Percentiles rank a stretch among this genome's conserved stretches.
Evolutionary conservation across 345 rosid genomes (phyloP).

Genomic region (Abelmoschus esculentus): DNA sequence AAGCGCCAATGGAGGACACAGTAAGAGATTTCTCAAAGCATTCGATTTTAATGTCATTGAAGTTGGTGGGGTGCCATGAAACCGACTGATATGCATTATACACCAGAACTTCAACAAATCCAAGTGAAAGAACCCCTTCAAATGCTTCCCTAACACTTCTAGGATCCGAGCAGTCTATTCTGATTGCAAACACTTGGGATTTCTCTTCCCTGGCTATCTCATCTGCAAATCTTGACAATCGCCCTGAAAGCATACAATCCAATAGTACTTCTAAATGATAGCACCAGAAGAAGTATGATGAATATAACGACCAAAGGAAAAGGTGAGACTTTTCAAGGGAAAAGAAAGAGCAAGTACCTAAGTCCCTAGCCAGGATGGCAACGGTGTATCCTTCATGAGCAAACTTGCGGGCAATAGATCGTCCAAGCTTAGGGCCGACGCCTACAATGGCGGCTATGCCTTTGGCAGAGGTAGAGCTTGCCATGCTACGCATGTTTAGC

Average conservation of each 20-base stretch:
- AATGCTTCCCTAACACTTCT: slow-evolving; percentile 88
- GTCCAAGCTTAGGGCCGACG: slow-evolving; percentile 89
- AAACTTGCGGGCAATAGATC: slow-evolving; percentile 78
- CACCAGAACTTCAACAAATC: slow-evolving; percentile 80
- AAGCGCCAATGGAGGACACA: slow-evolving; percentile 62
- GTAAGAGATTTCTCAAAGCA: slow-evolving; percentile 71
- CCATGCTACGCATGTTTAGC: slow-evolving; percentile 60
- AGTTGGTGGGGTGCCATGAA: slow-evolving; percentile 44
- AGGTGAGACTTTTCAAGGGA: background rate
- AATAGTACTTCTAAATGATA: background rate
- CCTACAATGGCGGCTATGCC: slow-evolving; percentile 97
- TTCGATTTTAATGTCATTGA: slow-evolving; percentile 56
- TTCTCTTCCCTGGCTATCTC: slow-evolving; percentile 96
- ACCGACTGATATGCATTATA: slow-evolving; percentile 46
- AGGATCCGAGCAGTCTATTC: slow-evolving; percentile 82
- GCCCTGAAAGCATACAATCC: slow-evolving; percentile 28
- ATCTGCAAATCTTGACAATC: slow-evolving; percentile 74
- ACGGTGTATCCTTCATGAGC: slow-evolving; percentile 97
- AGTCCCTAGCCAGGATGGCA: slow-evolving; percentile 91
- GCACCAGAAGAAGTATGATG: background rate
- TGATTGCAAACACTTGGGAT: slow-evolving; percentile 86
- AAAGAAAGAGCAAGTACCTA: slow-evolving; percentile 31
- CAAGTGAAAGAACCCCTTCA: slow-evolving; percentile 89
- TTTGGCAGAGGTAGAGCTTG: slow-evolving; percentile 43
- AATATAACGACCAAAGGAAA: background rate